A percentile compares a stretch with the other conserved stretches of the same genome.
Conservation (phyloP, 192 early-diverging fungal genomes). For the Coemansia aciculifera region DNA sequence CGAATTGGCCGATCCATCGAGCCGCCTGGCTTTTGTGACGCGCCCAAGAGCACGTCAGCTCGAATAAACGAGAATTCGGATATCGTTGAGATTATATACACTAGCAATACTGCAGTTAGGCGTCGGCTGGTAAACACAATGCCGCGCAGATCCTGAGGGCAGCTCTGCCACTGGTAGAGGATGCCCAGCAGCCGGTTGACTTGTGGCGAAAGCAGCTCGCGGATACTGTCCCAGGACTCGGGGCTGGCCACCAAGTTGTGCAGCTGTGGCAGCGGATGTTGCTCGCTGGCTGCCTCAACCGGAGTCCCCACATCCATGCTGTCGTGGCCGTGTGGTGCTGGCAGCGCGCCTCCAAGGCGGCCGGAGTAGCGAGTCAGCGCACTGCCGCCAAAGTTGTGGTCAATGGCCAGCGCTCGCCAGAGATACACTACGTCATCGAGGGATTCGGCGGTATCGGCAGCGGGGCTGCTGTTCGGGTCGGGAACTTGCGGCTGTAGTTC, state of each 20-base stretch:
- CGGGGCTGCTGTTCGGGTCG: background rate
- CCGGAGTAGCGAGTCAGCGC: conserved; percentile 5
- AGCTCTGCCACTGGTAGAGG: conserved; percentile 54
- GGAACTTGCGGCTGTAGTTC: background rate
- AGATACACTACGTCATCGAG: conserved; percentile 15
- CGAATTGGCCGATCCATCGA: conserved; percentile 40
- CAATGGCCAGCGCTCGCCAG: conserved; percentile 13
- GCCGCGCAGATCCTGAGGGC: conserved; percentile 68
- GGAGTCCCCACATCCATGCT: background rate
- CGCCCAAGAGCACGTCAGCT: conserved; percentile 47
- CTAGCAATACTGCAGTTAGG: conserved; percentile 67
- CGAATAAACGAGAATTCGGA: conserved; percentile 54
- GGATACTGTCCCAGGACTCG: conserved; percentile 28
- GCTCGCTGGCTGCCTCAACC: background rate
- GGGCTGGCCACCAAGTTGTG: conserved; percentile 14
- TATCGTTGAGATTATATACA: conserved; percentile 53
- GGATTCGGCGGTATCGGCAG: background rate
- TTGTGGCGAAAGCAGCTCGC: conserved; percentile 64
- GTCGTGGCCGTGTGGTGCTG: background rate
- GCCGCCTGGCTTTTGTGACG: conserved; percentile 19
- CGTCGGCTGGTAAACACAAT: conserved; percentile 85
- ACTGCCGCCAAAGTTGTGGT: conserved; percentile 19
- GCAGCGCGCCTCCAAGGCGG: background rate
- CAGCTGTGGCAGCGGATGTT: conserved; percentile 26
- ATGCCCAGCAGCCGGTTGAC: conserved; percentile 66